A percentile compares a stretch with the other conserved stretches of the same genome.
Evolutionary conservation across 1,284 basidiomycete species (phyloP).

Genomic region (Trichosporon sp.): DNA sequence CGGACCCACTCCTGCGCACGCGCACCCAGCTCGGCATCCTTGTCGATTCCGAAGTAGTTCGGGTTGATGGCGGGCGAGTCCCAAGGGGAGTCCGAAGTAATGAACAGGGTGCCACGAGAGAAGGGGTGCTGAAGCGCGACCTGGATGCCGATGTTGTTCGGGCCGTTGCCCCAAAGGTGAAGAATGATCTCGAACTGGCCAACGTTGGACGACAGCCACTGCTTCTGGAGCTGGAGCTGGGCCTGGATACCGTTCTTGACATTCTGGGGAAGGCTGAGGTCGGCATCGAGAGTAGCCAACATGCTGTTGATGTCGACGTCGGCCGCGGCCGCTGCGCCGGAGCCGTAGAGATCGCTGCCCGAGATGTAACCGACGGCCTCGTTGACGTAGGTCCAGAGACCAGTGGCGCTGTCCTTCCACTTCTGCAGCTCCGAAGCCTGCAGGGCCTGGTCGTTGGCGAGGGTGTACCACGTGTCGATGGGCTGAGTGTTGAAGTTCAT

Average conservation of each 20-base stretch:
- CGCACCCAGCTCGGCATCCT: conserved; percentile 39
- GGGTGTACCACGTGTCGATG: conserved; percentile 38
- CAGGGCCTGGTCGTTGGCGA: conserved; percentile 24
- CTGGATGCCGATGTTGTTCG: conserved; percentile 39
- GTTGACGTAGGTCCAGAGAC: conserved; percentile 47
- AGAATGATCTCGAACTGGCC: conserved; percentile 47
- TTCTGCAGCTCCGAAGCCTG: conserved; percentile 25
- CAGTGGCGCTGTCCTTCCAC: conserved; percentile 31
- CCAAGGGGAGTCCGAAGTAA: conserved; percentile 57
- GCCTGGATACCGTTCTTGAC: conserved; percentile 36
- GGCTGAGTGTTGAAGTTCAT: conserved; percentile 34
- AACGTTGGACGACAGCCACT: conserved; percentile 29
- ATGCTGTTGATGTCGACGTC: conserved; percentile 60
- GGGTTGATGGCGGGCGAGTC: conserved; percentile 59
- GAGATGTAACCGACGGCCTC: conserved; percentile 40
- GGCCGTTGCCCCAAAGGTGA: conserved; percentile 33
- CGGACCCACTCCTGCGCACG: conserved; percentile 36
- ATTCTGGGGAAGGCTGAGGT: conserved; percentile 30
- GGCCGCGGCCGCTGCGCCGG: conserved; percentile 15
- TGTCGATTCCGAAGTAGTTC: conserved; percentile 52
- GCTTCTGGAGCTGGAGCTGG: conserved; percentile 38
- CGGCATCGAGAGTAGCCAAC: conserved; percentile 60
- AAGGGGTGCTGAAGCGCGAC: conserved; percentile 48
- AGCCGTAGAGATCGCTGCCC: conserved; percentile 29
- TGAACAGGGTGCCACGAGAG: conserved; percentile 49